Evolutionary conservation across 371 early-diverging fungal genomes (phyloP), one percentile per base, ranked within the genome.

Genomic region (Mucor piriformis): DNA sequence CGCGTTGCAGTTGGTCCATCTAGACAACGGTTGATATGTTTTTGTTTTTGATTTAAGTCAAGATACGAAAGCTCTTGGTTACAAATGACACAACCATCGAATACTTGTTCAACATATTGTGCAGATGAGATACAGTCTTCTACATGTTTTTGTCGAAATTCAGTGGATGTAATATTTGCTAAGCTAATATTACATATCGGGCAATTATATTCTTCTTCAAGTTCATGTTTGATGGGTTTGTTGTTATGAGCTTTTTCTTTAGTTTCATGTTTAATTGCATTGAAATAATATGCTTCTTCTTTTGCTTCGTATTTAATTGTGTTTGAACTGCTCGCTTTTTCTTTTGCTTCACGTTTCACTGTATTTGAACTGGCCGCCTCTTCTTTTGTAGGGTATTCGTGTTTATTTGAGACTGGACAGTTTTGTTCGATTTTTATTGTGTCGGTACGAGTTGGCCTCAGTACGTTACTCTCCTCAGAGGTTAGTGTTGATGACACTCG

Each of bases 41-140:
- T 13, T 21, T 68, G 67, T 21, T 46, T 50, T 16, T 61, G 52
- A 2, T 29, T n/a, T 20, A 57, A 33, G n/a, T 57, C 56, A 13
- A 63, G 57, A 8, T 37, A 55, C 0, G 44, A 37, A 2, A 75
- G 50, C 18, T 68, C 44, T 33, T 75, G 72, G 15, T 66, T 66
- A 34, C 78, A 78, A 33, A 77, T 66, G 8, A 74, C 25, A 42
- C 78, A 75, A 16, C 62, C 57, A 10, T 58, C 52, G 33, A 63
- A 61, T 27, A 67, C 72, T 21, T 55, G 24, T 8, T 38, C n/a
- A 44, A 33, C 34, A 35, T 59, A n/a, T 51, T 23, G 8, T 34
- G 52, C 20, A 15, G 24, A 10, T 1, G 40, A 23, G 11, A 74
- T 50, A 44, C 75, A 74, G 29, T 44, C 27, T 16, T 73, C 69